Evolutionary conservation across 2,329 filamentous ascomycete species (phyloP).

Genomic region (Pezicula radicicola): DNA sequence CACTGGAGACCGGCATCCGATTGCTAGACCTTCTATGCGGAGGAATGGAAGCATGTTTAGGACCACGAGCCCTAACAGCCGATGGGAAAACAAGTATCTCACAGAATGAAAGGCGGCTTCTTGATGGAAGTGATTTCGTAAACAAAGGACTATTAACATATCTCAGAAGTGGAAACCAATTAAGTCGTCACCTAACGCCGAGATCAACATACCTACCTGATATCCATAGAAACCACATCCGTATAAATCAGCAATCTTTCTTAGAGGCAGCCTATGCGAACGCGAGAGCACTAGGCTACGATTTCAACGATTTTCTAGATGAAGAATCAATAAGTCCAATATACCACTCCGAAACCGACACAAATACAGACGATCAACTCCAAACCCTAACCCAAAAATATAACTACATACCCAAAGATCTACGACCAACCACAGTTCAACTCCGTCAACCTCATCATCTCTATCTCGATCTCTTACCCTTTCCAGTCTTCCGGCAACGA

Average conservation of each 20-base stretch:
- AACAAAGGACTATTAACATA: no score
- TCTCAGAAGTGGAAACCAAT: no score
- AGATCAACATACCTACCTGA: background rate
- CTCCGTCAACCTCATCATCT: background rate
- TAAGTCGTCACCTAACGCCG: no score
- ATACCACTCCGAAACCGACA: background rate
- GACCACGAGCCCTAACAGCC: background rate
- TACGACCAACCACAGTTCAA: background rate
- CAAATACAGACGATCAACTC: background rate
- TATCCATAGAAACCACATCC: background rate
- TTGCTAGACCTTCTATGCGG: background rate
- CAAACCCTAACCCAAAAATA: background rate
- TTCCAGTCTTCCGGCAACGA: constrained; percentile 28
- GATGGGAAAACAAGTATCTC: background rate
- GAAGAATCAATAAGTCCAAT: background rate
- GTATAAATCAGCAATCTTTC: background rate
- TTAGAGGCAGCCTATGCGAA: background rate
- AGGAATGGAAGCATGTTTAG: background rate
- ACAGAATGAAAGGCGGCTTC: background rate
- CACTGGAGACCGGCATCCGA: background rate
- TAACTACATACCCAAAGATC: background rate
- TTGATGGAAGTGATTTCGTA: no score
- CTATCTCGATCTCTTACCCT: constrained; percentile 30
- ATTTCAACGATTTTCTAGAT: background rate
- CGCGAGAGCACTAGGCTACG: background rate